Percentiles rank a stretch among this genome's conserved stretches.
Evolutionary conservation across 768 basidiomycete genomes (phyloP).

Genomic region (Mycena latifolia): DNA sequence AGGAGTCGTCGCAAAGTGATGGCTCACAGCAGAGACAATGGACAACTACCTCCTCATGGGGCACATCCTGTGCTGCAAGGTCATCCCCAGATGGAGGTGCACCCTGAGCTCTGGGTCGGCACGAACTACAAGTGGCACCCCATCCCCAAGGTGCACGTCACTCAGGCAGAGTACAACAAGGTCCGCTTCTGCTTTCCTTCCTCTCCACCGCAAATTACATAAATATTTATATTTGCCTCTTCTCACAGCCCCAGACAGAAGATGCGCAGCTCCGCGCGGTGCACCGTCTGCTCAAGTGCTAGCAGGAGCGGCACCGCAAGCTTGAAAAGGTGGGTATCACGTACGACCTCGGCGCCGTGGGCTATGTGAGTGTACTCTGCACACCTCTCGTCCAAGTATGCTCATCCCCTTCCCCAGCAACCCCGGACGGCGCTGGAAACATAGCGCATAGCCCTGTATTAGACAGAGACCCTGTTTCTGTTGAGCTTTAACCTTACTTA

Average conservation of each 20-base stretch:
- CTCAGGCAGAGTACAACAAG: slow-evolving; percentile 85
- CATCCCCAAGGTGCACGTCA: slow-evolving; percentile 80
- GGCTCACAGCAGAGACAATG: slow-evolving; percentile 99
- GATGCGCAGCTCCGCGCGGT: slow-evolving; percentile 75
- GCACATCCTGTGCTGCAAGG: slow-evolving; percentile 91
- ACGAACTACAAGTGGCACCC: slow-evolving; percentile 92
- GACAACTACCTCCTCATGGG: slow-evolving; percentile 97
- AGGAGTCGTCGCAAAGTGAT: too few relatives aligned
- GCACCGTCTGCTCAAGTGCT: slow-evolving; percentile 79
- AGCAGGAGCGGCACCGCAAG: slow-evolving; percentile 82
- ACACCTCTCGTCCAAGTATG: neutral
- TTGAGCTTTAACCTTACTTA: too few relatives aligned
- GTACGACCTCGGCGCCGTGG: slow-evolving; percentile 85
- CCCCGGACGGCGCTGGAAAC: slow-evolving; percentile 2
- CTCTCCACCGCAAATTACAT: neutral
- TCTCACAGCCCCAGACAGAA: slow-evolving; percentile 74
- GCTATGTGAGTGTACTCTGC: slow-evolving; percentile 79
- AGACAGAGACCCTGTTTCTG: too few relatives aligned
- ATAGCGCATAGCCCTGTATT: too few relatives aligned
- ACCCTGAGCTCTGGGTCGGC: slow-evolving; percentile 97
- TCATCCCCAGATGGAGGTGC: slow-evolving; percentile 91
- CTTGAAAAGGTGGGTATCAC: slow-evolving; percentile 85
- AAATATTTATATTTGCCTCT: neutral
- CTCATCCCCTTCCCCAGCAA: slow-evolving; percentile 9
- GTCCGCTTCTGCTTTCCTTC: slow-evolving; percentile 61